phyloP scores from a whole-genome alignment of 2,329 filamentous ascomycete species.

The Colletotrichum sp. region DNA sequence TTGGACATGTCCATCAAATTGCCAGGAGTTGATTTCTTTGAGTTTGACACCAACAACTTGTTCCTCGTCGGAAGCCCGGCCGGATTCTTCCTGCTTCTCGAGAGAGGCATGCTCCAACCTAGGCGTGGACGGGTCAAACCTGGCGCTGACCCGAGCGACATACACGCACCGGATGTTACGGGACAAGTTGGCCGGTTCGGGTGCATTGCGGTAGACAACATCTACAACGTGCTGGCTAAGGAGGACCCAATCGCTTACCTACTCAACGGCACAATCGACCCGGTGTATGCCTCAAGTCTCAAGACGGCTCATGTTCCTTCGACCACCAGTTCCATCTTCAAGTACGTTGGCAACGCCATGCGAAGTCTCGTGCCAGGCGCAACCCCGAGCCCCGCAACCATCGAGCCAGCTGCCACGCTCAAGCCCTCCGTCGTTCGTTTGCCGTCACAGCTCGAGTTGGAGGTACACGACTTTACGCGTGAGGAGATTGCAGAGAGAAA shows the following conservation, averaged over 20 bases:
- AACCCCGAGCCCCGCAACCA: conserved; percentile 23
- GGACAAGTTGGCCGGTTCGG: conserved; percentile 83
- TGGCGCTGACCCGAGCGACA: conserved; percentile 70
- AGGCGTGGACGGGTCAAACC: conserved; percentile 78
- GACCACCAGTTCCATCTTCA: conserved; percentile 68
- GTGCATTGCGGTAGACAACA: conserved; percentile 91
- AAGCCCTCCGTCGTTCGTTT: conserved; percentile 50
- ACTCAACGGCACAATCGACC: conserved; percentile 89
- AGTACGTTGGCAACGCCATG: conserved; percentile 67
- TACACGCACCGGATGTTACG: conserved; percentile 64
- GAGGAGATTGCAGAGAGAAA: conserved; percentile 93
- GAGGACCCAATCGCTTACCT: conserved; percentile 85
- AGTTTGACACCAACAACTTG: conserved; percentile 89
- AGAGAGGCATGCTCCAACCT: conserved; percentile 74
- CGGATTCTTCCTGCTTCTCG: conserved; percentile 90
- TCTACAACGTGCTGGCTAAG: conserved; percentile 87
- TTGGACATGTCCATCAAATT: conserved; percentile 46
- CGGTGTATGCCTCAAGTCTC: conserved; percentile 76
- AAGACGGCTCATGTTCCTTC: conserved; percentile 82
- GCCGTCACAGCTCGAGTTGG: conserved; percentile 80
- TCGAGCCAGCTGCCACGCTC: conserved; percentile 28
- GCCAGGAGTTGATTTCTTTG: conserved; percentile 68
- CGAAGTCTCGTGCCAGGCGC: conserved; percentile 65
- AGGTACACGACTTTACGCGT: conserved; percentile 91
- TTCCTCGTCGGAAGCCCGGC: conserved; percentile 91